A percentile compares a stretch with the other conserved stretches of the same genome.
These are phyloP conservation scores for Theobroma cacao DNA, from an alignment of 345 rosid genomes.

Conservation along the genomic window DNA sequence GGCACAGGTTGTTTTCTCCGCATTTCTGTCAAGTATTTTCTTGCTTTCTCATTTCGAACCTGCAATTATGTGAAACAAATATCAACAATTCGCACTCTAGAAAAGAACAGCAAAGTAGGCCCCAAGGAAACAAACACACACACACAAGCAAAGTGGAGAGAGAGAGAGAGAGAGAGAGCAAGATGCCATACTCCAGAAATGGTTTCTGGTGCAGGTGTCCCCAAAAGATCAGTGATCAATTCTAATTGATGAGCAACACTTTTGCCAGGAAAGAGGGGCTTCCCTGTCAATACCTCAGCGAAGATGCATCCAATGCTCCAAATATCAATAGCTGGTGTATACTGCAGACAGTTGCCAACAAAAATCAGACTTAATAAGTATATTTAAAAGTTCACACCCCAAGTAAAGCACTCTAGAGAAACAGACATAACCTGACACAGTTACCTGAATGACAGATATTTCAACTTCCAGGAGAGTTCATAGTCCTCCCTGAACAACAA, in stretches of 20 bases:
- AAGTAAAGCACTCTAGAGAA: slow-evolving; percentile 28
- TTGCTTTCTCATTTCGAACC: slow-evolving; percentile 96
- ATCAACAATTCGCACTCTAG: background rate
- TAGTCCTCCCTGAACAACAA: slow-evolving; percentile 99
- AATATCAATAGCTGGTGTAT: slow-evolving; percentile 98
- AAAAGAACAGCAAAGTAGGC: background rate
- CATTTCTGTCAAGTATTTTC: slow-evolving; percentile 85
- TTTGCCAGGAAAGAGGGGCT: slow-evolving; percentile 98
- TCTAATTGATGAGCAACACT: slow-evolving; percentile 96
- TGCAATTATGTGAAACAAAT: slow-evolving; percentile 27
- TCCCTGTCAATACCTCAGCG: slow-evolving; percentile 94
- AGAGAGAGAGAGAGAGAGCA: slow-evolving; percentile 15
- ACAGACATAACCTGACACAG: slow-evolving; percentile 53
- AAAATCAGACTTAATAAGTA: slow-evolving; percentile 27
- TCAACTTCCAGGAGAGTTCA: slow-evolving; percentile 99
- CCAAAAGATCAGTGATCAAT: slow-evolving; percentile 94
- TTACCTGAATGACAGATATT: slow-evolving; percentile 90
- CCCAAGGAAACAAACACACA: background rate
- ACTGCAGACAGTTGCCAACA: slow-evolving; percentile 49
- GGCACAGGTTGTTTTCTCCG: slow-evolving; percentile 66
- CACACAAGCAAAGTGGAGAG: background rate
- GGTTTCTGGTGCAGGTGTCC: slow-evolving; percentile 84
- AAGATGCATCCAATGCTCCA: slow-evolving; percentile 99
- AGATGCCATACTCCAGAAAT: slow-evolving; percentile 67
- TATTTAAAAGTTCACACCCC: slow-evolving; percentile 8